Conservation (phyloP, 2,329 filamentous ascomycete species). For the Aspergillus oerlinghausenensis region DNA sequence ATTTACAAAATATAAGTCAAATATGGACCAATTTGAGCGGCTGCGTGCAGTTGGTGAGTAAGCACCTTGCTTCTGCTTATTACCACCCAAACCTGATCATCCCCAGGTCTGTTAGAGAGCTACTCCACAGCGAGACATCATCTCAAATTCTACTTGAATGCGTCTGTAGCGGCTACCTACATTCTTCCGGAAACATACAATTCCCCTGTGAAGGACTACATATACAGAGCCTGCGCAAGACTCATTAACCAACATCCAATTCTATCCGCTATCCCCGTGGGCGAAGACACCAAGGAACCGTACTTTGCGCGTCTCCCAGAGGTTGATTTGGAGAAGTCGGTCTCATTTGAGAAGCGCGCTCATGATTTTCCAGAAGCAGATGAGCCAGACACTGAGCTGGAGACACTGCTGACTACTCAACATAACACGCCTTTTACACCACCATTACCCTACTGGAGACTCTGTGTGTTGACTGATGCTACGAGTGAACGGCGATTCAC, state of each 20-base stretch:
- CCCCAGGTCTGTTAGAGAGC: slow-evolving; percentile 41
- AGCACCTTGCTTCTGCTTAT: background rate
- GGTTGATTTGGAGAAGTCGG: slow-evolving; percentile 37
- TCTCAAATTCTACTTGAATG: slow-evolving; percentile 43
- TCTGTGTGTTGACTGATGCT: slow-evolving; percentile 34
- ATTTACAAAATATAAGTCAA: slow-evolving; percentile 39
- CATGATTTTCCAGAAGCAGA: slow-evolving; percentile 11
- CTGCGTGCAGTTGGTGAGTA: slow-evolving; percentile 28
- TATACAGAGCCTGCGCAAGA: slow-evolving; percentile 34
- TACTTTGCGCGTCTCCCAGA: slow-evolving; percentile 44
- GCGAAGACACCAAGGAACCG: slow-evolving; percentile 37
- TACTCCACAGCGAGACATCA: slow-evolving; percentile 43
- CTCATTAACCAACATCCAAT: slow-evolving; percentile 40
- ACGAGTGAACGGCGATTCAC: slow-evolving; percentile 33
- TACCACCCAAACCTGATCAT: background rate
- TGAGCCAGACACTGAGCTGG: slow-evolving; percentile 36
- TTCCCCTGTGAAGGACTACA: slow-evolving; percentile 24
- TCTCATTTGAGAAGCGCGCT: slow-evolving; percentile 31
- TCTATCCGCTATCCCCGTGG: slow-evolving; percentile 41
- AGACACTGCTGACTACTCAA: slow-evolving; percentile 37
- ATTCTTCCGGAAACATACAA: slow-evolving; percentile 21
- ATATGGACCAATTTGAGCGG: slow-evolving; percentile 47
- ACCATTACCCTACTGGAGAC: slow-evolving; percentile 41
- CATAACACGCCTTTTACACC: slow-evolving; percentile 39
- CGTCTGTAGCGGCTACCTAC: slow-evolving; percentile 39